Percentiles rank a stretch among this genome's conserved stretches.
Conservation (phyloP, 192 early-diverging fungal genomes). For the Coemansia sp. region DNA sequence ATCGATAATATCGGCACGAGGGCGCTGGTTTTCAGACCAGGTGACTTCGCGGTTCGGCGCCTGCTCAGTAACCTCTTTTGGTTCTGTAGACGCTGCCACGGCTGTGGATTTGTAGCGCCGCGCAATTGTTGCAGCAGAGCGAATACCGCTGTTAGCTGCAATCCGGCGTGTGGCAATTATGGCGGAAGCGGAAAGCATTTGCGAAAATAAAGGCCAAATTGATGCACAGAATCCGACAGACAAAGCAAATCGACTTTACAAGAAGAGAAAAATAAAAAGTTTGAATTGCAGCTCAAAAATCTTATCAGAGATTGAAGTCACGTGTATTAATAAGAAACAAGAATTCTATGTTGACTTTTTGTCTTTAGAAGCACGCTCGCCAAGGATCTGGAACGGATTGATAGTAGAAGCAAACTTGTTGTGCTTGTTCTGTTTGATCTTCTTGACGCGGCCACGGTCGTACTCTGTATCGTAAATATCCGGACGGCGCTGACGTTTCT, state of each 20-base stretch:
- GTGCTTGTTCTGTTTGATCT: conserved; percentile 64
- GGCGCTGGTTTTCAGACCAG: conserved; percentile 79
- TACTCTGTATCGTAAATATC: conserved; percentile 71
- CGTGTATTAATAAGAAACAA: conserved; percentile 1
- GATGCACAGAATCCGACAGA: background rate
- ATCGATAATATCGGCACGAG: conserved; percentile 64
- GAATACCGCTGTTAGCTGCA: conserved; percentile 4
- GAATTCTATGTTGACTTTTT: conserved; percentile 5
- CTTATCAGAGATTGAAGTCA: background rate
- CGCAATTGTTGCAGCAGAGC: conserved; percentile 3
- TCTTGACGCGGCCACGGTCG: conserved; percentile 72
- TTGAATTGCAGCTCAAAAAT: background rate
- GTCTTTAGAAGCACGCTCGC: conserved; percentile 37
- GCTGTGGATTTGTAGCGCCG: conserved; percentile 46
- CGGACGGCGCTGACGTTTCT: conserved; percentile 56
- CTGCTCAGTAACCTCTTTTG: conserved; percentile 58
- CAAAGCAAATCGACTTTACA: background rate
- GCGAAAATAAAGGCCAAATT: conserved; percentile 1
- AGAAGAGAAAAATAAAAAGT: background rate
- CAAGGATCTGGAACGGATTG: conserved; percentile 51
- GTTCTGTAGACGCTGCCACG: conserved; percentile 12
- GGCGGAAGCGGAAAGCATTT: conserved; percentile 26
- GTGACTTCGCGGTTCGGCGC: conserved; percentile 69
- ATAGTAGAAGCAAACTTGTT: conserved; percentile 37
- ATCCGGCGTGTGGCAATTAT: background rate